A percentile compares a stretch with the other conserved stretches of the same genome.
These are phyloP conservation scores for Sclerotinia nivalis DNA, from an alignment of 2,329 filamentous ascomycete species.

Conservation along the genomic window DNA sequence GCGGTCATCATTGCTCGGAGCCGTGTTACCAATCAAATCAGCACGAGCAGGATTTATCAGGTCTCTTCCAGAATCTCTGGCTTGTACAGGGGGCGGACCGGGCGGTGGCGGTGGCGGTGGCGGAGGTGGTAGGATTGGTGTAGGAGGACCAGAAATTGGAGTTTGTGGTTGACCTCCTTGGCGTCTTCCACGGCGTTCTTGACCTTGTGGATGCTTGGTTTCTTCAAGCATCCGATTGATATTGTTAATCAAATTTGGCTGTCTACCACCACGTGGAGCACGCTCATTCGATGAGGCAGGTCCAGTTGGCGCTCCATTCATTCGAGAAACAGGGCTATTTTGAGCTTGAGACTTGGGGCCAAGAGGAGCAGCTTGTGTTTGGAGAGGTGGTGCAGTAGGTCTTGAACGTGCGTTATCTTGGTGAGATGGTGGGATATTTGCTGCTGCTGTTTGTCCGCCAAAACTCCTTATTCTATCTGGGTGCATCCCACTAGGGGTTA, in stretches of 20 bases:
- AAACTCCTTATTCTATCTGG: slow-evolving; percentile 39
- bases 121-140: slow-evolving; percentile 54
- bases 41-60: slow-evolving; percentile 36
- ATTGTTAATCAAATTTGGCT: slow-evolving; percentile 61
- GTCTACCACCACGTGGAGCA: slow-evolving; percentile 45
- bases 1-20: slow-evolving; percentile 25
- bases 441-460: slow-evolving; percentile 34
- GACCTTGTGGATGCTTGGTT: slow-evolving; percentile 47
- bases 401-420: slow-evolving; percentile 42
- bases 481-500: slow-evolving; percentile 39
- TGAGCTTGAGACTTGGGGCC: slow-evolving; percentile 39
- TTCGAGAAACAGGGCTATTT: slow-evolving; percentile 34
- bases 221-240: slow-evolving; percentile 44
- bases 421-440: slow-evolving; percentile 37
- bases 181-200: slow-evolving; percentile 39
- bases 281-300: slow-evolving; percentile 41
- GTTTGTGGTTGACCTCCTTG: slow-evolving; percentile 51
- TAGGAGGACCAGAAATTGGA: slow-evolving; percentile 51
- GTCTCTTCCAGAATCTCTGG: slow-evolving; percentile 33
- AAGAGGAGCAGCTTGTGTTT: slow-evolving; percentile 36
- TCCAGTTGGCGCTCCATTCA: slow-evolving; percentile 40
- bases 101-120: slow-evolving; percentile 48
- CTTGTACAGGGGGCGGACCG: slow-evolving; percentile 28
- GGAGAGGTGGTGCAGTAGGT: slow-evolving; percentile 38
- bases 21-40: slow-evolving; percentile 37